A percentile compares a stretch with the other conserved stretches of the same genome.
These are phyloP conservation scores for Chrysanthemum makinoi DNA, from an alignment of 129 eudicot species.

Conservation along the genomic window DNA sequence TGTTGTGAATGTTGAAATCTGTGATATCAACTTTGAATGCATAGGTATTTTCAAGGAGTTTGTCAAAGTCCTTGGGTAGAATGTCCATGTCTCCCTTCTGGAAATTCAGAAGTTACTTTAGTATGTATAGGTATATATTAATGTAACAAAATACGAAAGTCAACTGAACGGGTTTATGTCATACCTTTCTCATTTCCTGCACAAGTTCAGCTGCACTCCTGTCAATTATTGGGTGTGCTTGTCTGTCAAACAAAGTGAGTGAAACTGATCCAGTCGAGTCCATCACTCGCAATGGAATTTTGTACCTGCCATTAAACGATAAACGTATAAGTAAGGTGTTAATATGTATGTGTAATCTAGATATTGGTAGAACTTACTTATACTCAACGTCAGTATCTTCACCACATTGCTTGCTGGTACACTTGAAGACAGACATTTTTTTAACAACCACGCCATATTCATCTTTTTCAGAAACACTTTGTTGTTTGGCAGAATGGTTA, in stretches of 20 bases:
- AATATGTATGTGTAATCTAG: too few relatives aligned
- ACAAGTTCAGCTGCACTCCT: not conserved
- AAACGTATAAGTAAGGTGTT: too few relatives aligned
- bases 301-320: not conserved
- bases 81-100: not conserved
- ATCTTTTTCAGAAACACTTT: not conserved
- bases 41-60: not conserved
- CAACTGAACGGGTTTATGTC: too few relatives aligned
- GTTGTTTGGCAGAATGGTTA: not conserved
- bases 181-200: not conserved
- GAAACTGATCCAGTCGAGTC: not conserved
- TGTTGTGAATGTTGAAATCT: too few relatives aligned
- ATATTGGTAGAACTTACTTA: not conserved
- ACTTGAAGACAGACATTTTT: not conserved
- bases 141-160: too few relatives aligned
- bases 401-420: not conserved
- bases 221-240: not conserved
- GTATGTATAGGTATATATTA: too few relatives aligned
- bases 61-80: not conserved
- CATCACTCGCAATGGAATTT: not conserved
- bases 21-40: not conserved
- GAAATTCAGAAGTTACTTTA: too few relatives aligned
- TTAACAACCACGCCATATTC: not conserved
- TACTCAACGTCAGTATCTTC: not conserved
- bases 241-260: not conserved